These are phyloP conservation scores for Thelephora aurantiotincta DNA, from an alignment of 768 basidiomycete species.

Conservation along the genomic window DNA sequence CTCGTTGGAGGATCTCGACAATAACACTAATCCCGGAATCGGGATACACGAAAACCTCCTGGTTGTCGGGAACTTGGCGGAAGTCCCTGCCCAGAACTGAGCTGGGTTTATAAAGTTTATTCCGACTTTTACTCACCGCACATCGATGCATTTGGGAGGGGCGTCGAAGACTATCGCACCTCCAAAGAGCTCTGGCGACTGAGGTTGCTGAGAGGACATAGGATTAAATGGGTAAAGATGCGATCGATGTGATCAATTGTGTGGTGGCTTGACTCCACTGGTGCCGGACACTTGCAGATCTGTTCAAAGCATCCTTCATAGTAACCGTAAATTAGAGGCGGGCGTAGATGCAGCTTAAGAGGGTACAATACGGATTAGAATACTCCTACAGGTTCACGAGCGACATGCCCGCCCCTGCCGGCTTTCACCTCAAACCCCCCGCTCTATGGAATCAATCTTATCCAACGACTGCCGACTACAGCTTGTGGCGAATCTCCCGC, in stretches of 20 bases:
- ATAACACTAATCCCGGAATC: slow-evolving; percentile 62
- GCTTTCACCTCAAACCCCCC: no score
- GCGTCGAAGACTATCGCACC: not conserved
- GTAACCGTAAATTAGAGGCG: no score
- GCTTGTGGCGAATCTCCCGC: slow-evolving; percentile 54
- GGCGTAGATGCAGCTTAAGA: no score
- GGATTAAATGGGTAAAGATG: not conserved
- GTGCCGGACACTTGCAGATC: no score
- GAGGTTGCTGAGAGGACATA: not conserved
- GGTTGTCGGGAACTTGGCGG: slow-evolving; percentile 87
- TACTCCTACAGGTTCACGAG: no score
- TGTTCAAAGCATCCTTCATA: no score
- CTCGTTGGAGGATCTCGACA: slow-evolving; percentile 71
- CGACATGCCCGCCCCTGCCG: no score
- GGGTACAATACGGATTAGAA: not conserved
- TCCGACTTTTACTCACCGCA: not conserved
- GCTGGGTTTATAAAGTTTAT: not conserved
- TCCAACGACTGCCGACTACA: slow-evolving; percentile 17
- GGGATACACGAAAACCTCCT: slow-evolving; percentile 81
- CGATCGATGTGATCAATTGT: not conserved
- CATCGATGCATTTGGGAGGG: not conserved
- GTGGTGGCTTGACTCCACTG: no score
- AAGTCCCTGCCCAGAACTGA: slow-evolving; percentile 25
- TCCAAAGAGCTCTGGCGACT: not conserved
- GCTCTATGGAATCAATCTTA: no score